Evolutionary conservation across 1,284 basidiomycete genomes (phyloP), one percentile per base, ranked within the genome.

Genomic region (Austroboletus sp.): DNA sequence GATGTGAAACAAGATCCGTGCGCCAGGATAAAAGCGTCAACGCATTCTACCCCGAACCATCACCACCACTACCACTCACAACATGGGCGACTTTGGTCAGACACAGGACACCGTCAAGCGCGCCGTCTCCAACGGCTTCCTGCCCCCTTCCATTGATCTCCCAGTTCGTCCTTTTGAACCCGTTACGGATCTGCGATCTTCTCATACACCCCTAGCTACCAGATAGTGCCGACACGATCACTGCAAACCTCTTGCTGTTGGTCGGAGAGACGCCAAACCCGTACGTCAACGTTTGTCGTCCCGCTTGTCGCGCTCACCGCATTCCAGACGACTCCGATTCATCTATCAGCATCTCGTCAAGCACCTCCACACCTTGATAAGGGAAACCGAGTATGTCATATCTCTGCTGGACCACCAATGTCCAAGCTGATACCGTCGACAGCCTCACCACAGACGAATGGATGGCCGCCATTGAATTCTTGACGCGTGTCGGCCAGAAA

Each of bases 401-500:
- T 39, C 34, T 12, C 33, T 15, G 7, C 23, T 15, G 16, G 15
- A 26, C 15, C 27, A 3, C 23, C 4, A 15, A 9, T 13, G 2
- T n/a, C 27, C 10, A 30, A 6, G 12, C 25, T 19, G 12, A 58
- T n/a, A 26, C 4, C 35, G 15, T 44, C 12, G 45, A 36, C 37
- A 78, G 79, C 47, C 64, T 91, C 40, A 86, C 86, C 8, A 84
- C 82, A 0, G 82, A 89, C 7, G 89, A 93, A 69, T 93, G 89
- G 89, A 85, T 87, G 80, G 66, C 72, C n/a, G 72, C 84, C 0
- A 81, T 91, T 56, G 63, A 84, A 50, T 91, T 90, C 68, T 69
- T 92, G 53, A 91, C 87, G 1, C 70, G 71, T 13, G 78, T 75
- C 0, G 88, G 89, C 8, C 73, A 91, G 67, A 86, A 66, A 50